Conservation (phyloP, 768 basidiomycete species). For the Amanita phalloides region DNA sequence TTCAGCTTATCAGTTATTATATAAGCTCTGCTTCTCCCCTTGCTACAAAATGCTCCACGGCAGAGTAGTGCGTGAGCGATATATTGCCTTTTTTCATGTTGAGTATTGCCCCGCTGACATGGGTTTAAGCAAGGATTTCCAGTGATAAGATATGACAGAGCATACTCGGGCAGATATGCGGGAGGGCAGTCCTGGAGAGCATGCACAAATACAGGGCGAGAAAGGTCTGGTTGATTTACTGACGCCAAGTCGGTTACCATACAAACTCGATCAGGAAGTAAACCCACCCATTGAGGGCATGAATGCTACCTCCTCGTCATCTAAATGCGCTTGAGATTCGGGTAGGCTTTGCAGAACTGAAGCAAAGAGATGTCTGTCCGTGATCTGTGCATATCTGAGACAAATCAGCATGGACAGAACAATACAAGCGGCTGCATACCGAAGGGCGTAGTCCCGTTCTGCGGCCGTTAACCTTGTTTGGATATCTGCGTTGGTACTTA, state of each 20-base stretch:
- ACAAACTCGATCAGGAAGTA: slow-evolving; percentile 5
- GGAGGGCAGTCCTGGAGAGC: slow-evolving; percentile 63
- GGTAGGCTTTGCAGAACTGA: slow-evolving; percentile 81
- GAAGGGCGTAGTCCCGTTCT: slow-evolving; percentile 72
- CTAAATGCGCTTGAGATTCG: slow-evolving; percentile 61
- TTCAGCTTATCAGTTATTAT: slow-evolving; percentile 18
- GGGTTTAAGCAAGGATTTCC: not conserved
- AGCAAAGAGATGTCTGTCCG: slow-evolving; percentile 69
- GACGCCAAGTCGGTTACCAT: slow-evolving; percentile 4
- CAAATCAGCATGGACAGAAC: not conserved
- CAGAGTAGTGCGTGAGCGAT: slow-evolving; percentile 64
- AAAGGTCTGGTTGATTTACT: slow-evolving; percentile 76
- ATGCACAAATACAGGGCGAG: slow-evolving; percentile 71
- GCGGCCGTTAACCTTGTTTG: slow-evolving; percentile 76
- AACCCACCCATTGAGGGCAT: slow-evolving; percentile 65
- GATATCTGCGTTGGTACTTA: slow-evolving; percentile 56
- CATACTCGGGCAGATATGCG: slow-evolving; percentile 61
- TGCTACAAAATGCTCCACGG: slow-evolving; percentile 63
- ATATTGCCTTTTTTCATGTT: slow-evolving; percentile 77
- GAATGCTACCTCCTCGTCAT: slow-evolving; percentile 54
- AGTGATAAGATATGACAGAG: not conserved
- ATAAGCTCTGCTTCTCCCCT: slow-evolving; percentile 72
- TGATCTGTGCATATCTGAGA: slow-evolving; percentile 60
- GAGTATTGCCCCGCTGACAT: slow-evolving; percentile 48
- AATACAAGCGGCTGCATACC: slow-evolving; percentile 28